A percentile compares a stretch with the other conserved stretches of the same genome.
Conservation (phyloP, 2,329 filamentous ascomycete species). For the Colletotrichum lupini region DNA sequence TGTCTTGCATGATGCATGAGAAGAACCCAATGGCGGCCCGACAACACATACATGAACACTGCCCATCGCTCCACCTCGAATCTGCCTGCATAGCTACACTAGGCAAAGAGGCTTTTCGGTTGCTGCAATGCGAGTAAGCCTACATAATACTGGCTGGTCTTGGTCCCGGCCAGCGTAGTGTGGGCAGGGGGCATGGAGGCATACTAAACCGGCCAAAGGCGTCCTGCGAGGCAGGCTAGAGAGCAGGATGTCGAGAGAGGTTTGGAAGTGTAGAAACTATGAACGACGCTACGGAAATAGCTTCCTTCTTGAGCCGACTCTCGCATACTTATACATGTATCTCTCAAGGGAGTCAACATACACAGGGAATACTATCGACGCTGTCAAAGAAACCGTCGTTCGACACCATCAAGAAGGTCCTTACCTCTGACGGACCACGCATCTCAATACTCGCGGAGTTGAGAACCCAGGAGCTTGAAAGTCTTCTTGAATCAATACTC, state of each 20-base stretch:
- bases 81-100: background rate
- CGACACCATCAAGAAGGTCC: too few relatives aligned
- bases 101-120: background rate
- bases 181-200: background rate
- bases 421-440: too few relatives aligned
- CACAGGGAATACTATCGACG: background rate
- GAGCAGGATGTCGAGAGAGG: background rate
- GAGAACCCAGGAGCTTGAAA: background rate
- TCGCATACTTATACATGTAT: background rate
- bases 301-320: background rate
- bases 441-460: background rate
- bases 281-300: background rate
- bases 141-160: background rate
- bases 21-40: background rate
- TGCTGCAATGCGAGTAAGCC: constrained; percentile 1
- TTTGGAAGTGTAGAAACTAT: background rate
- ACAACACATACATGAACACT: constrained; percentile 24
- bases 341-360: background rate
- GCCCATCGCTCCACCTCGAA: constrained; percentile 1
- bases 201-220: background rate
- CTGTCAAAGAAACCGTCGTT: too few relatives aligned
- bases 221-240: background rate
- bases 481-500: too few relatives aligned
- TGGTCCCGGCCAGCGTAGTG: background rate
- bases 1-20: constrained; percentile 22